Evolutionary conservation across 1,284 basidiomycete genomes (phyloP), one percentile per base, ranked within the genome.

Genomic region (Serendipita sp.): DNA sequence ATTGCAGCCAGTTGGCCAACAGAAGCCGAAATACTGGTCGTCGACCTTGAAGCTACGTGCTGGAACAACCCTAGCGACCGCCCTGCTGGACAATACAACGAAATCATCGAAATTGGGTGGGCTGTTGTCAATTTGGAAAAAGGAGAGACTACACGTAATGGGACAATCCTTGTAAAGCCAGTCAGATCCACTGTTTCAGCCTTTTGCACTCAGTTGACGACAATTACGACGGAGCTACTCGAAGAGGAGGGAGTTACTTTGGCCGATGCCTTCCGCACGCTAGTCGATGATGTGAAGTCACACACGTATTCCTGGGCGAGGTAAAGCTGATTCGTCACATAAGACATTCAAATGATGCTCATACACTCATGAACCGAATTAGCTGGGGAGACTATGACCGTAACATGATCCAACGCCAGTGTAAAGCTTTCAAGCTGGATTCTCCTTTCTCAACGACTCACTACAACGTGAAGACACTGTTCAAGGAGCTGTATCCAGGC

Each of bases 21-120:
- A n/a, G 34, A 35, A n/a, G 0, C 1, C 22, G 15, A 22, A 32
- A 8, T 58, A 12, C 53, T 58, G 15, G 32, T 58, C n/a, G 53
- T 35, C 17, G 53, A 58, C 17, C 53, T 58, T 34, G 53, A 58
- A 34, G 53, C 53, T 30, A 58, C 53, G 1, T 58, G 53, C 17
- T 58, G 53, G 53, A n/a, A 17, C 8, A 49, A 49, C n/a, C 5
- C 5, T 8, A 8, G 8, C n/a, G 29, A 17, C 15, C 47, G 47
- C n/a, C 53, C 53, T 6, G 15, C 53, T n/a, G 32, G 32, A 30
- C 53, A 58, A 34, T 30, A 22, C 34, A 22, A 58, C 17, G 53
- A 58, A n/a, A 58, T 58, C 26, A 58, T 58, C 32, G 53, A 58
- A 32, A 58, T 58, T 32, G 53, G 53, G 17, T 58, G 53, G 53